Base-by-base conservation (phyloP, 176 grass and related monocot species). In the Canna indica region DNA sequence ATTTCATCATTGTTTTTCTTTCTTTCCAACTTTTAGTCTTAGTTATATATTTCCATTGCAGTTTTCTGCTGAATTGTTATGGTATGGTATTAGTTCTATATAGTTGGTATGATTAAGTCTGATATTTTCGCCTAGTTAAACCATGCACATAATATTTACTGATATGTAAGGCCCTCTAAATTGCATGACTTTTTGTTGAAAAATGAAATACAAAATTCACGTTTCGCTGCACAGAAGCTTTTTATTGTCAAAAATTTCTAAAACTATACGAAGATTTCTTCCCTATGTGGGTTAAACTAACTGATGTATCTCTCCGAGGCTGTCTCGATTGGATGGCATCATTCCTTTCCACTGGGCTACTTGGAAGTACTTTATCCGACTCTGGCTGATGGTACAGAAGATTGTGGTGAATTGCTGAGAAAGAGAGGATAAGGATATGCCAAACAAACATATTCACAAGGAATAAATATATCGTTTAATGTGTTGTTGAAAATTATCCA, bases 341-440 rank as follows among this genome's bases (percentile, higher is more conserved):
- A 92, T 97, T 77, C 93, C 93, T 5, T 92, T 2, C 86, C 93
- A 1, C 83, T 97, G 1, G 93, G 88, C 1, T 90, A 92, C 75
- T 70, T 97, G 1, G 93, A 97, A 81, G 85, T 79, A 70, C 88
- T 97, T 68, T 97, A 88, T 80, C 93, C 93, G 1, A 87, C 82
- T 1, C 79, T 97, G 59, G 68, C 86, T 0, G 79, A 97, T 1
- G 93, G 88, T 1, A 73, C 64, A 17, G 85, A 90, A 69, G 77
- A n/a, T 97, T 17, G 88, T 97, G 30, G 3, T 97, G 46, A 92
- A 75, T 75, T 97, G 93, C 79, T 92, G 93, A 15, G 93, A 88
- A 25, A 81, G 89, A 60, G 93, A 88, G 24, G 93, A 97, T 74
- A 97, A 97, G 84, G 93, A 92, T 75, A 88, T 97, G 25, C 93